phyloP scores from a whole-genome alignment of 2,329 filamentous ascomycete species.

The Arthroderma uncinatum region DNA sequence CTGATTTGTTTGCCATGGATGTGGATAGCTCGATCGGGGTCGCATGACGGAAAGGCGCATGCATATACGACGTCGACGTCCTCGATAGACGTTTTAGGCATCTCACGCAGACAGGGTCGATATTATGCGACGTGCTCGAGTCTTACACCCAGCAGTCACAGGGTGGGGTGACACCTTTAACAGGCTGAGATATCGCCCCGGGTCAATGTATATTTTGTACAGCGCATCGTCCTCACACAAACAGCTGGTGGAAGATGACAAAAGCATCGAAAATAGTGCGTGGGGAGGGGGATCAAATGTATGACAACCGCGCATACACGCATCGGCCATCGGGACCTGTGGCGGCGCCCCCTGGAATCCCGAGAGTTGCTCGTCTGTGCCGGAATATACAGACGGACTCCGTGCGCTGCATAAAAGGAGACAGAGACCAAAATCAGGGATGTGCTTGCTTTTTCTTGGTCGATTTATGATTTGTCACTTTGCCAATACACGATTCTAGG shows the following conservation, averaged over 20 bases:
- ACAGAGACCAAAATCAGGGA: neutral
- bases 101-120: neutral
- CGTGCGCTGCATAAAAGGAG: neutral
- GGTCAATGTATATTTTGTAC: neutral
- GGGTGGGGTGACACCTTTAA: neutral
- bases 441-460: neutral
- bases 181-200: neutral
- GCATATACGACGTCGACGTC: neutral
- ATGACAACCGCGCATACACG: constrained; percentile 4
- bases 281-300: neutral
- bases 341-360: constrained; percentile 2
- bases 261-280: neutral
- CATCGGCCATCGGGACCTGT: constrained; percentile 3
- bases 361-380: neutral
- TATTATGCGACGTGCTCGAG: neutral
- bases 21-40: neutral
- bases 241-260: constrained; percentile 4
- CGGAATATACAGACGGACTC: neutral
- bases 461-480: constrained; percentile 5
- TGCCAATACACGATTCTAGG: neutral
- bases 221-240: constrained; percentile 3
- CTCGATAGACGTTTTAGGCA: constrained; percentile 1
- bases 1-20: constrained; percentile 2
- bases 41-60: constrained; percentile 5
- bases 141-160: neutral